These are phyloP conservation scores for Batkoa obscura DNA, from an alignment of 371 early-diverging fungal species.

Conservation along the genomic window DNA sequence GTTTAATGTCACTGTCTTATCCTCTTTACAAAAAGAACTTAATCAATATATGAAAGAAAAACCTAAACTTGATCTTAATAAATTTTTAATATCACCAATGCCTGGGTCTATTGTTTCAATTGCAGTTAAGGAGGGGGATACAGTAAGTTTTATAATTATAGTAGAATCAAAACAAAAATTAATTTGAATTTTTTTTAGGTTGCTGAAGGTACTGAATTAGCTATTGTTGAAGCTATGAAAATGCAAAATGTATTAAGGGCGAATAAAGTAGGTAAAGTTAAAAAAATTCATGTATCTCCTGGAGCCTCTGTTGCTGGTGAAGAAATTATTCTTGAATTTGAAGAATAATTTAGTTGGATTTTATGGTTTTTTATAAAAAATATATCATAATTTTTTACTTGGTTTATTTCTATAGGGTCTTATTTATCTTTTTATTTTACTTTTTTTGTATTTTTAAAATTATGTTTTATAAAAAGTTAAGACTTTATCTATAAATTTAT, in stretches of 20 bases:
- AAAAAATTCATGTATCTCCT: slow-evolving; percentile 46
- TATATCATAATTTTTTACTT: background rate
- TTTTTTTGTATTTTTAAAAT: background rate
- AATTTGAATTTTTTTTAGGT: slow-evolving; percentile 17
- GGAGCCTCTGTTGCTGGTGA: slow-evolving; percentile 68
- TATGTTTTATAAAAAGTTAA: background rate
- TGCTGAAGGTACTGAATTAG: slow-evolving; percentile 65
- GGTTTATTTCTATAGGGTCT: background rate
- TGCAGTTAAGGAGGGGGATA: slow-evolving; percentile 65
- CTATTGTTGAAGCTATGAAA: slow-evolving; percentile 95
- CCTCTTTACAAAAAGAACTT: slow-evolving; percentile 35
- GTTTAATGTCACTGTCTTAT: slow-evolving; percentile 49
- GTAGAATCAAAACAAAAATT: background rate
- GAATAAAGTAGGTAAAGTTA: slow-evolving; percentile 55
- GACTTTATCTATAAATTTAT: too few species aligned
- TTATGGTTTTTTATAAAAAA: background rate
- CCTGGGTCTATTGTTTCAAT: slow-evolving; percentile 77
- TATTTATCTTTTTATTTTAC: background rate
- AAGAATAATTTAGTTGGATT: slow-evolving; percentile 15
- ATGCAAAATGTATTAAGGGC: slow-evolving; percentile 90
- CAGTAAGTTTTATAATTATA: slow-evolving; percentile 11
- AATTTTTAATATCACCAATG: slow-evolving; percentile 75
- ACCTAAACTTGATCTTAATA: slow-evolving; percentile 45
- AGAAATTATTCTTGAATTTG: slow-evolving; percentile 68
- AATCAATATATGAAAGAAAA: slow-evolving; percentile 53